phyloP scores from a whole-genome alignment of 2,329 filamentous ascomycete species.

The Sclerotinia glacialis region DNA sequence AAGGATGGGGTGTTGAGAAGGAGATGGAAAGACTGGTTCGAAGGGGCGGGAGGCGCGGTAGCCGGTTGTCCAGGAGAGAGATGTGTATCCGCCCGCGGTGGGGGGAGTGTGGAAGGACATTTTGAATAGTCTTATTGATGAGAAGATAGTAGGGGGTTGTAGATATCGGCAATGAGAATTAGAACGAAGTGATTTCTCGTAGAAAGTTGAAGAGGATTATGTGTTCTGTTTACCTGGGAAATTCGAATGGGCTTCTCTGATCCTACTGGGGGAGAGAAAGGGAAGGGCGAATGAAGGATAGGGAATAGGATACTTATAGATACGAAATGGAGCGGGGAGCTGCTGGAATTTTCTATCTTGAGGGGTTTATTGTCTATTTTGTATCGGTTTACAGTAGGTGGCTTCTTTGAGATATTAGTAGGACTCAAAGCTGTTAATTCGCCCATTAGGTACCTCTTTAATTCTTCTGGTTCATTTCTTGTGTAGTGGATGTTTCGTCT shows the following conservation, averaged over 20 bases:
- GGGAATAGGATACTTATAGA: not conserved
- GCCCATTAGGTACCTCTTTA: not conserved
- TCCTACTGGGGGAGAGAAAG: not conserved
- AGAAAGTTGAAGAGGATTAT: not conserved
- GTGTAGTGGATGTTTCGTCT: not conserved
- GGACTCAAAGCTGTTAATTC: not conserved
- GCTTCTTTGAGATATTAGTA: not conserved
- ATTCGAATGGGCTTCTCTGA: not conserved
- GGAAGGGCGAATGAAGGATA: not conserved
- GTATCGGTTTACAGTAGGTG: not conserved
- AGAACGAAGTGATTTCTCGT: not conserved
- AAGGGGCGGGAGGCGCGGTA: not conserved
- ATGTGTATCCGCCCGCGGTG: not conserved
- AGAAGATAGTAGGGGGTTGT: not conserved
- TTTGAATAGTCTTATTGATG: not conserved
- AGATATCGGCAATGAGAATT: not conserved
- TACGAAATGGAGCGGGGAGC: not conserved
- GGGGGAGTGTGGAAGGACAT: not conserved
- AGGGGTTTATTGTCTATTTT: not conserved
- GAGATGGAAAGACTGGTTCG: not conserved
- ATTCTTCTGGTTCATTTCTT: not conserved
- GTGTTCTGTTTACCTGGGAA: not conserved
- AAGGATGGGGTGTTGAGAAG: not conserved
- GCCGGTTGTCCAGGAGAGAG: not conserved
- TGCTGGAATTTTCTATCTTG: not conserved